Evolutionary conservation across 441 rosid genomes (phyloP).

Genomic region (Arabidopsis lyrata): DNA sequence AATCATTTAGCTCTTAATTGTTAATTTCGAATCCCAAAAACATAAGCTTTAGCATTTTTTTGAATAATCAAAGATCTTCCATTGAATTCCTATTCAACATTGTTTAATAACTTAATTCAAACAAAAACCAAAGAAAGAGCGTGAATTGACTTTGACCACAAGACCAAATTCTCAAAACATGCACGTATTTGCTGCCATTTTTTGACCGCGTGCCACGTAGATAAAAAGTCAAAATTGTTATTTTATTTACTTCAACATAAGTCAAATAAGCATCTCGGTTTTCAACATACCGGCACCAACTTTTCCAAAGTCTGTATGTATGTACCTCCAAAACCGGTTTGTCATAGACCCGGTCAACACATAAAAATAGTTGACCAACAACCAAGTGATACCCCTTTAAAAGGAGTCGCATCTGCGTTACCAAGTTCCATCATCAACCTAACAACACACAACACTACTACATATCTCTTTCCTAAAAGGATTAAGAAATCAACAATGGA

Average conservation of each 20-base stretch:
- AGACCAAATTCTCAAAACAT: neutral
- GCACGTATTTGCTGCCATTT: neutral
- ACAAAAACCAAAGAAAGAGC: conserved; percentile 25
- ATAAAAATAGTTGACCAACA: conserved; percentile 35
- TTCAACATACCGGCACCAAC: conserved; percentile 18
- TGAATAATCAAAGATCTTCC: conserved; percentile 12
- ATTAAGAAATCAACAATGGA: conserved; percentile 29
- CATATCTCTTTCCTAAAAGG: neutral
- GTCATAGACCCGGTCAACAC: conserved; percentile 33
- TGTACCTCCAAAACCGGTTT: conserved; percentile 27
- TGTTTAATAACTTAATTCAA: conserved; percentile 6
- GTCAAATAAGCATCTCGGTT: conserved; percentile 25
- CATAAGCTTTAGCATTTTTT: neutral
- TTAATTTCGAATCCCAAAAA: no score
- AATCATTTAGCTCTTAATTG: neutral
- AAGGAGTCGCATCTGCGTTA: conserved; percentile 28
- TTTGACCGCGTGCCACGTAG: conserved; percentile 20
- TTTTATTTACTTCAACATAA: neutral
- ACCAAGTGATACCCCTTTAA: conserved; percentile 1
- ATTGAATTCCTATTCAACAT: conserved; percentile 5
- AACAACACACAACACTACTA: conserved; percentile 2
- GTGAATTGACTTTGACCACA: conserved; percentile 35
- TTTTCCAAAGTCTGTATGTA: neutral
- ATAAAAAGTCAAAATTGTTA: conserved; percentile 8
- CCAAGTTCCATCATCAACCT: conserved; percentile 42